Conservation (phyloP, 1,284 basidiomycete species). For the Boletellus dicymbophilus region DNA sequence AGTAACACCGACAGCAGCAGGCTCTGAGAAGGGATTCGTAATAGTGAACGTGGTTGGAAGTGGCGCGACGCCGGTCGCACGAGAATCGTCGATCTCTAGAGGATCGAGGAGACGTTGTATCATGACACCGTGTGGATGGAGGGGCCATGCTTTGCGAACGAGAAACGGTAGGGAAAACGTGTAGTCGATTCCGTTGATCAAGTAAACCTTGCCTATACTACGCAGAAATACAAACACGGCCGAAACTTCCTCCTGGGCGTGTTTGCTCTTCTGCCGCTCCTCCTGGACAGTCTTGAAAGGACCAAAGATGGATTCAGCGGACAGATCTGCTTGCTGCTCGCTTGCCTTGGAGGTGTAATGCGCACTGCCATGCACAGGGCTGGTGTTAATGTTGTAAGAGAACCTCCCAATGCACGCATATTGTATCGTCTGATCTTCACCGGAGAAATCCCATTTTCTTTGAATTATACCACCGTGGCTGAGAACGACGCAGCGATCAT, state of each 20-base stretch:
- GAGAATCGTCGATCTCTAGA: conserved; percentile 66
- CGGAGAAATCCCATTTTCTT: conserved; percentile 74
- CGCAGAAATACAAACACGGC: conserved; percentile 81
- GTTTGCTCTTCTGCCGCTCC: conserved; percentile 33
- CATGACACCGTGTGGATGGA: conserved; percentile 73
- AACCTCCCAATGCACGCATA: conserved; percentile 79
- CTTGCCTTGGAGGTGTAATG: conserved; percentile 39
- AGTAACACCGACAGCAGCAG: conserved; percentile 67
- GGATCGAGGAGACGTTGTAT: conserved; percentile 76
- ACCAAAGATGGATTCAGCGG: conserved; percentile 51
- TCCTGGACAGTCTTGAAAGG: conserved; percentile 47
- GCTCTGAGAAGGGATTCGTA: conserved; percentile 75
- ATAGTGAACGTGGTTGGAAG: conserved; percentile 81
- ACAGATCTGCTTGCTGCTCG: conserved; percentile 32
- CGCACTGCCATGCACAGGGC: conserved; percentile 38
- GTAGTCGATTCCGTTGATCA: conserved; percentile 74
- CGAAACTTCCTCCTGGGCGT: conserved; percentile 40
- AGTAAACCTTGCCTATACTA: conserved; percentile 73
- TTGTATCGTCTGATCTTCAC: conserved; percentile 71
- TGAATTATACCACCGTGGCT: conserved; percentile 70
- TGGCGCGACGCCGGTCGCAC: conserved; percentile 57
- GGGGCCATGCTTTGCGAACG: conserved; percentile 77
- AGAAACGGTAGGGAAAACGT: conserved; percentile 84
- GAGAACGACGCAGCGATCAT: conserved; percentile 64
- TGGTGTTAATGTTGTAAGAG: conserved; percentile 44